Evolutionary conservation across 371 early-diverging fungal species (phyloP).

Genomic region (Synchytrium microbalum): DNA sequence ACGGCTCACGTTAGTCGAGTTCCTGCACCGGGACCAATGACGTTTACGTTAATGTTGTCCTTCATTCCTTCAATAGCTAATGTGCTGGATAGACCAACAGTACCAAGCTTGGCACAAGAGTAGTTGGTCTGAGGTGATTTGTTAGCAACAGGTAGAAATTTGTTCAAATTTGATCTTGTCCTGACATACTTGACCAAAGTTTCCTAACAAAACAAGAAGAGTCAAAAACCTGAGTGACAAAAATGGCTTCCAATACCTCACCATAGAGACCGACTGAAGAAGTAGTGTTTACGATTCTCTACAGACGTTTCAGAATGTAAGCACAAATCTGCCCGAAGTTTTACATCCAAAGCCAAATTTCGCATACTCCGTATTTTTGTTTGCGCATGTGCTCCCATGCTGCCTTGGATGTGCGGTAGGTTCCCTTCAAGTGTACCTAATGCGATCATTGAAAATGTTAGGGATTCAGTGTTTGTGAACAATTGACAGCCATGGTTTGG

Average conservation of each 20-base stretch:
- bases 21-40: constrained; percentile 71
- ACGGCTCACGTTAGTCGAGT: constrained; percentile 71
- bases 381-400: constrained; percentile 68
- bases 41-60: constrained; percentile 59
- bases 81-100: constrained; percentile 62
- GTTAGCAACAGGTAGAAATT: too few relatives aligned
- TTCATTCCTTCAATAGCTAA: constrained; percentile 65
- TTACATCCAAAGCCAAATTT: too few relatives aligned
- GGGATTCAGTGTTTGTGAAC: constrained; percentile 57
- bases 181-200: constrained; percentile 96
- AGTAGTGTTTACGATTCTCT: constrained; percentile 55
- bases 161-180: too few relatives aligned
- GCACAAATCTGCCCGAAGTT: too few relatives aligned
- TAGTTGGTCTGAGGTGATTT: too few relatives aligned
- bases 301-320: constrained; percentile 59
- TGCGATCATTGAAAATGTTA: constrained; percentile 65
- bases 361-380: constrained; percentile 72
- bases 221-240: too few relatives aligned
- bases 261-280: constrained; percentile 97
- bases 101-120: constrained; percentile 61
- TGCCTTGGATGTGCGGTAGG: constrained; percentile 60
- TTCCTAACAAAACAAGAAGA: too few relatives aligned
- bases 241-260: too few relatives aligned
- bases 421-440: constrained; percentile 60
- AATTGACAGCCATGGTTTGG: constrained; percentile 71